Percentiles rank a stretch among this genome's conserved stretches.
phyloP scores from a whole-genome alignment of 1,139 yeast species.

The Kluyveromyces marxianus region DNA sequence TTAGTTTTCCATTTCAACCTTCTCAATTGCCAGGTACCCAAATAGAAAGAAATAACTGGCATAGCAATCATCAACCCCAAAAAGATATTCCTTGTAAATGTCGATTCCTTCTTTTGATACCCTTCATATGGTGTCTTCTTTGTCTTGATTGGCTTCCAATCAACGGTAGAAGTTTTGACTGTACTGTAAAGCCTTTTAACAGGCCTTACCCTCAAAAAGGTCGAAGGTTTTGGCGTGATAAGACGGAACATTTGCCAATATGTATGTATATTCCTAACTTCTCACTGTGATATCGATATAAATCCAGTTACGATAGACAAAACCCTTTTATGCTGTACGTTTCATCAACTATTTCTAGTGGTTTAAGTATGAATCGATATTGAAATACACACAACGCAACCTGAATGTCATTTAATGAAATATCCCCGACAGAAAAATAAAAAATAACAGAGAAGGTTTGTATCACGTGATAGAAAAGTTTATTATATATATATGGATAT shows the following conservation, averaged over 20 bases:
- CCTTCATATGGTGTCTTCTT: constrained; percentile 39
- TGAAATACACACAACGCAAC: no score
- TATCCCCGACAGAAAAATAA: not conserved
- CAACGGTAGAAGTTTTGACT: constrained; percentile 64
- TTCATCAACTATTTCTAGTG: no score
- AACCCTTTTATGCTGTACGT: no score
- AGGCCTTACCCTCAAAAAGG: constrained; percentile 2
- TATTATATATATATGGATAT: not conserved
- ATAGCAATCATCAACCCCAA: constrained; percentile 63
- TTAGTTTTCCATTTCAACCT: constrained; percentile 86
- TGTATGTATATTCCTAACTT: not conserved
- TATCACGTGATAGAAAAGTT: not conserved
- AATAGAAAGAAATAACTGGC: constrained; percentile 78
- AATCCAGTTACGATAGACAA: not conserved
- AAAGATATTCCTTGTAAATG: constrained; percentile 41
- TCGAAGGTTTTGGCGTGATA: not conserved
- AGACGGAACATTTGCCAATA: not conserved
- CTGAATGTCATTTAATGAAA: no score
- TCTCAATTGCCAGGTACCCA: constrained; percentile 92
- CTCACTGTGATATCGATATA: no score
- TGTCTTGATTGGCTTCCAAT: constrained; percentile 73
- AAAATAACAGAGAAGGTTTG: not conserved
- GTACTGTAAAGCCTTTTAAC: constrained; percentile 15
- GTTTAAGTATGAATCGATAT: no score
- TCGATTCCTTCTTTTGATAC: constrained; percentile 23